Percentiles rank a stretch among this genome's conserved stretches.
phyloP scores from a whole-genome alignment of 208 protist genomes.

The Baffinella frigidus region DNA sequence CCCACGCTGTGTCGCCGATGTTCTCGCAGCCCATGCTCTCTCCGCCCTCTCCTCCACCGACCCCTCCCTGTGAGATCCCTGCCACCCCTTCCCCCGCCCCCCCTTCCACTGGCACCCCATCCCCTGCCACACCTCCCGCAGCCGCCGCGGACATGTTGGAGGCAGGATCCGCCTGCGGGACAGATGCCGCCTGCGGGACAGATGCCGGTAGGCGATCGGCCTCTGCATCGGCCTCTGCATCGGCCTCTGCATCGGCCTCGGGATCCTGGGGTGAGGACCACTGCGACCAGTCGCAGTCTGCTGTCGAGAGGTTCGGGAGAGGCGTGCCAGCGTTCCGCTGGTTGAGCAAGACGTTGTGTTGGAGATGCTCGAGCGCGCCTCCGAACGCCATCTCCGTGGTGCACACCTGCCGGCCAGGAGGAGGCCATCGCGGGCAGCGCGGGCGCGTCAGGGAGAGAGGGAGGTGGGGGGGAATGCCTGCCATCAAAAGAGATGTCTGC shows the following conservation, averaged over 20 bases:
- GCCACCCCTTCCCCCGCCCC: too few relatives aligned
- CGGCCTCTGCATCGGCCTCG: neutral
- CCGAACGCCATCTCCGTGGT: slow-evolving; percentile 24
- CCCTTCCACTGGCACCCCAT: neutral
- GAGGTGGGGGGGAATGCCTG: too few relatives aligned
- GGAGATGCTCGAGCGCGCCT: slow-evolving; percentile 8
- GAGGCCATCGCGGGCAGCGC: too few relatives aligned
- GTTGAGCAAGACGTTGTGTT: slow-evolving; percentile 14
- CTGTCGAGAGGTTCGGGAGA: neutral
- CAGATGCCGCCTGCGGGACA: too few relatives aligned
- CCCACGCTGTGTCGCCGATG: slow-evolving; percentile 4
- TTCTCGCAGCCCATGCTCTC: too few relatives aligned
- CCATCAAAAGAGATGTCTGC: too few relatives aligned
- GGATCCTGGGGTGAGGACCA: neutral
- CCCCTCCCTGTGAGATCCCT: too few relatives aligned
- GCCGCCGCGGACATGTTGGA: neutral
- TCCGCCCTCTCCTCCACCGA: too few relatives aligned
- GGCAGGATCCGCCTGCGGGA: neutral
- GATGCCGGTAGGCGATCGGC: neutral
- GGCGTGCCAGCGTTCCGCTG: neutral
- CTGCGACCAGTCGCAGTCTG: slow-evolving; percentile 16
- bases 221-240: neutral
- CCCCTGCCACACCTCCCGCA: neutral
- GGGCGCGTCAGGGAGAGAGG: too few relatives aligned
- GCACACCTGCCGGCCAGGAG: too few relatives aligned